Base-by-base conservation (phyloP, 768 basidiomycete genomes). In the Tulasnella calospora region DNA sequence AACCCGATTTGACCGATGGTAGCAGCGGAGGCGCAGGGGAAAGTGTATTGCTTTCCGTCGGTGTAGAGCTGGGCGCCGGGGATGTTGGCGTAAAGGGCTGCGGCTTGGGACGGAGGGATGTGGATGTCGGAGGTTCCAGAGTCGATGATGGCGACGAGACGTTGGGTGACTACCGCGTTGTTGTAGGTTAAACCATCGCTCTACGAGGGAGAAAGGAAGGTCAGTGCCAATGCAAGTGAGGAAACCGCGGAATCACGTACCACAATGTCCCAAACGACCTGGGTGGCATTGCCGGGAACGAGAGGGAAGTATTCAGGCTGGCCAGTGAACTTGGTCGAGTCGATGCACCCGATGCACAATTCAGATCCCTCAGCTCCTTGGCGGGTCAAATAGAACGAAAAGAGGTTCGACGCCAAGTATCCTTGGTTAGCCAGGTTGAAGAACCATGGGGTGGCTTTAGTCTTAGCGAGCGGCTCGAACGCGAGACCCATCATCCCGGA, bases 101-200 rank as follows among this genome's bases (percentile, higher is more conserved):
- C 21, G 55, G 55, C 55, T 57, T 57, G 55, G 55, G 55, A 57
- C 7, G 55, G 55, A 21, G 23, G 10, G 23, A 57, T 57, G 23
- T 57, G 2, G 55, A 57, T 57, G 55, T 57, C n/a, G 23, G 55
- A 57, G 7, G 55, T 57, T 23, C 84, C 84, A 10, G 81, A 79
- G 80, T 84, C 83, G 69, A 88, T 76, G 77, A 87, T 83, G 21
- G 85, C 81, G 44, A 30, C 19, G 35, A 75, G 33, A n/a, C 3
- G 17, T 36, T 36, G 35, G 44, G 35, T 35, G 35, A 61, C 44
- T 15, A 55, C 21, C 1, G 3, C 36, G 21, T 69, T 69, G 55
- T 61, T 76, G 57, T 76, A 61, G 9, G 40, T 57, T 0, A 69
- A 3, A 51, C 75, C 55, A 40, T 55, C 55, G 40, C 55, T 76